Evolutionary conservation across 495 filamentous ascomycete genomes (phyloP).

Genomic region (Glonium stellatum): DNA sequence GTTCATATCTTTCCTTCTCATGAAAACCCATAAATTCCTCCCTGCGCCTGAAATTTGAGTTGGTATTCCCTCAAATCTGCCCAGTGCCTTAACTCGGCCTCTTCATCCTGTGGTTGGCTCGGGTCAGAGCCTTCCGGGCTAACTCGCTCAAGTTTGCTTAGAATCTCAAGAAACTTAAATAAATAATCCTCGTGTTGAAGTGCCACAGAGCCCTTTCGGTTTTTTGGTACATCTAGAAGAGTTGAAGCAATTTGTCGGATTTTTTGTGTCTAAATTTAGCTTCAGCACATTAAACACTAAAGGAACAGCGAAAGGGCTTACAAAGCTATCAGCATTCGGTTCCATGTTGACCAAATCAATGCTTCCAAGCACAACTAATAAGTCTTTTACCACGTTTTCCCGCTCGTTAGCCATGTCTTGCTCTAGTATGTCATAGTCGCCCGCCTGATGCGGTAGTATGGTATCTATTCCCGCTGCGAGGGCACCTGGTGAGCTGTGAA

Average conservation of each 20-base stretch:
- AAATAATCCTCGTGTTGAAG: conserved; percentile 59
- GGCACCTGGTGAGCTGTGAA: conserved; percentile 22
- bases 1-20: background rate
- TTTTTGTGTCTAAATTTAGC: conserved; percentile 32
- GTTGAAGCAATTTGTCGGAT: conserved; percentile 72
- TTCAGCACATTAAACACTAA: background rate
- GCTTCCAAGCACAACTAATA: conserved; percentile 59
- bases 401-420: conserved; percentile 59
- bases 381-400: conserved; percentile 65
- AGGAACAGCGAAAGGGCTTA: conserved; percentile 32
- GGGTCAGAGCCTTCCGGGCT: conserved; percentile 33
- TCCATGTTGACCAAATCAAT: conserved; percentile 77
- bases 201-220: conserved; percentile 49
- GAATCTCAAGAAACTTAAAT: conserved; percentile 57
- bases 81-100: conserved; percentile 66
- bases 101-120: conserved; percentile 51
- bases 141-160: conserved; percentile 60
- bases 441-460: conserved; percentile 14
- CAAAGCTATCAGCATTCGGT: conserved; percentile 67
- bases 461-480: conserved; percentile 28
- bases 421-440: conserved; percentile 35
- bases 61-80: conserved; percentile 68
- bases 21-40: conserved; percentile 37
- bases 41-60: conserved; percentile 58
- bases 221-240: conserved; percentile 55